phyloP scores from a whole-genome alignment of 2,329 filamentous ascomycete species.

The Blastomyces gilchristii region DNA sequence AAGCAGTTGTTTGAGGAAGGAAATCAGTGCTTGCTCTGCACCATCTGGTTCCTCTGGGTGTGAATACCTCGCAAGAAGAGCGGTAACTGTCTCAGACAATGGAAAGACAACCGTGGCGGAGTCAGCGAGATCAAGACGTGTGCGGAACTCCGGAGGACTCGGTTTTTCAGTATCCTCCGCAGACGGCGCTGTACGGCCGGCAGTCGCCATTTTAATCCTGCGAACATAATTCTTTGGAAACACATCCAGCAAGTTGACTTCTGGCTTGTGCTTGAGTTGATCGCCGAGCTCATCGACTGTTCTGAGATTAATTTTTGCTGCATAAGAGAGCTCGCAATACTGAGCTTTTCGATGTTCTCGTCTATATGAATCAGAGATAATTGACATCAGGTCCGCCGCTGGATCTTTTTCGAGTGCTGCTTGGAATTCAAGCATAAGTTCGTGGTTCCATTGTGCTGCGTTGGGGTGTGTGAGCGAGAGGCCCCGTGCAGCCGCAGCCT shows the following conservation, averaged over 20 bases:
- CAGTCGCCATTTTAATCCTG: conserved; percentile 17
- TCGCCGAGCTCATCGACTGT: too few species aligned
- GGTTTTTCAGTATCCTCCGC: background rate
- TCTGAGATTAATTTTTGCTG: conserved; percentile 15
- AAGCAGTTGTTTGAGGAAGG: too few species aligned
- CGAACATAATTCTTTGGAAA: conserved; percentile 19
- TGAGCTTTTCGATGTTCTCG: conserved; percentile 15
- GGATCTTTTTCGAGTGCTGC: conserved; percentile 17
- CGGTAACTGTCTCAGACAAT: conserved; percentile 12
- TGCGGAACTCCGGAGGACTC: background rate
- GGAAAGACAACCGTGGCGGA: background rate
- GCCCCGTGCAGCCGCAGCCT: too few species aligned
- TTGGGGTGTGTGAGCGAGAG: too few species aligned
- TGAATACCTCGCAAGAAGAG: background rate
- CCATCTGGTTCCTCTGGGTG: background rate
- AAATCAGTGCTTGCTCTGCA: background rate
- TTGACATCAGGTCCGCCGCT: conserved; percentile 18
- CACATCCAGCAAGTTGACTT: conserved; percentile 17
- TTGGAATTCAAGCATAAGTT: conserved; percentile 18
- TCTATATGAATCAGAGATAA: conserved; percentile 17
- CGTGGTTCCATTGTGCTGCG: conserved; percentile 19
- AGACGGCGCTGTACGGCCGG: conserved; percentile 5
- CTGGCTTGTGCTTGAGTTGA: conserved; percentile 11
- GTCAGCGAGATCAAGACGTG: conserved; percentile 1
- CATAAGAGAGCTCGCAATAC: conserved; percentile 14